Evolutionary conservation across 2,329 filamentous ascomycete genomes (phyloP), one percentile per base, ranked within the genome.

Genomic region (Fonsecaea multimorphosa): DNA sequence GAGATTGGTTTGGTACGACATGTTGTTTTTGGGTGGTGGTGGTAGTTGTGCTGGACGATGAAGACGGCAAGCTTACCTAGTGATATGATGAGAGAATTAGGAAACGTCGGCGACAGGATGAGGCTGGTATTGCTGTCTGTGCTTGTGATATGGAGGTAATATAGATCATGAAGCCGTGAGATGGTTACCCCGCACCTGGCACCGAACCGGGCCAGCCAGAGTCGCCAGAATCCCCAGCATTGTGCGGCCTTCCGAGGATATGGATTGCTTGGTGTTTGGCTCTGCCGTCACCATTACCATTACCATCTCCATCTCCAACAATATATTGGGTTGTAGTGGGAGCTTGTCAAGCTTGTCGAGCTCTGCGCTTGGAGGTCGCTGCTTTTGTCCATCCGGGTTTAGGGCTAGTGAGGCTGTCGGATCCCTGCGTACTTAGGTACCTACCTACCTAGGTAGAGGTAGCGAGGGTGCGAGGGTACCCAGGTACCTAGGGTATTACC

Each of bases 1-100:
- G 52, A 82, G 70, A 12, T 80, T 78, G 1, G 86, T 82, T 3
- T 90, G 90, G 80, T 92, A 67, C 14, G 67, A 49, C 67, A 69
- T 69, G 1, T 46, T 60, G 52, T 12, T 12, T 32, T 24, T 24
- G 44, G 38, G 14, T n/a, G 38, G 14, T 8, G 38, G 14, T 11
- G 38, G 11, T 12, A 38, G 14, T 12, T 8, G 16, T 19, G 38
- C 5, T 40, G 38, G 8, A 19, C 1, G 7, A 9, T 49, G 19
- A 24, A 49, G 22, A 22, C 14, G 38, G 5, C 38, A 16, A 40
- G 38, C n/a, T 40, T 8, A 49, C 38, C 38, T 40, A n/a, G 38
- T 19, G 14, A 19, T 31, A 31, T 4, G 29, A 31, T 31, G 29
- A 31, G 8, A 44, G n/a, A 22, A 8, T 6, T 44, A n/a, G n/a